Conservation (phyloP, 805 yeast genomes). For the Starmerella gropengiesseri region DNA sequence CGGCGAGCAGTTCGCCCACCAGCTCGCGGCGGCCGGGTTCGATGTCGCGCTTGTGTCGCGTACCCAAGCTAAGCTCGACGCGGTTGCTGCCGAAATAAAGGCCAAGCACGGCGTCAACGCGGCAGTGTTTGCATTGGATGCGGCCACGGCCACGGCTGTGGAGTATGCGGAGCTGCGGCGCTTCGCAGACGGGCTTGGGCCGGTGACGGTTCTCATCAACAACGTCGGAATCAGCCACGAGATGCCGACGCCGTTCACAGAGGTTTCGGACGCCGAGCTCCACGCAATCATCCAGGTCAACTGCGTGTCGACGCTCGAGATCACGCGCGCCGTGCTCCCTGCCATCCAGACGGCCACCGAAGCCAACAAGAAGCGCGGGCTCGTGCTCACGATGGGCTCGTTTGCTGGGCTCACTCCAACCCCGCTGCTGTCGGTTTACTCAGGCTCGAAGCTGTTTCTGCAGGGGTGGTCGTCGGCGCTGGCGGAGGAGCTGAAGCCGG, state of each 20-base stretch:
- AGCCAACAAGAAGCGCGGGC: conserved; percentile 38
- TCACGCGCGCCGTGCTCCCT: conserved; percentile 74
- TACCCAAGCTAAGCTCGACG: conserved; percentile 64
- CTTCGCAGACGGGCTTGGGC: conserved; percentile 36
- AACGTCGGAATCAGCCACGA: conserved; percentile 93
- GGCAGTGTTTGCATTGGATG: conserved; percentile 65
- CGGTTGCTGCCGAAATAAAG: conserved; percentile 52
- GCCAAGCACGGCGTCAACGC: conserved; percentile 51
- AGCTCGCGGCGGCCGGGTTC: conserved; percentile 76
- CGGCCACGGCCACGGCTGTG: conserved; percentile 47
- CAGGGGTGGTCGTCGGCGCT: conserved; percentile 87
- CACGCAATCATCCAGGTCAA: conserved; percentile 74
- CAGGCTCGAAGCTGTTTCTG: conserved; percentile 91
- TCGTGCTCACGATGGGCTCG: conserved; percentile 90
- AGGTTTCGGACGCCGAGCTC: conserved; percentile 66
- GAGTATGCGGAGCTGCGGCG: conserved; percentile 46
- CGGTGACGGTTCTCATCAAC: conserved; percentile 69
- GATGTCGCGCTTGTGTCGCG: conserved; percentile 77
- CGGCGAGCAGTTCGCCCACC: conserved; percentile 82
- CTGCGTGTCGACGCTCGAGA: conserved; percentile 68
- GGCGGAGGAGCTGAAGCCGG: conserved; percentile 65
- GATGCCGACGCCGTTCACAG: conserved; percentile 86
- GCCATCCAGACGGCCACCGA: conserved; percentile 46
- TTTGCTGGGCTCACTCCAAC: conserved; percentile 92
- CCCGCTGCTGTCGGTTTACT: conserved; percentile 82